A percentile compares a stretch with the other conserved stretches of the same genome.
phyloP scores from a whole-genome alignment of 2,329 filamentous ascomycete genomes.

The Cytospora chrysosperma region DNA sequence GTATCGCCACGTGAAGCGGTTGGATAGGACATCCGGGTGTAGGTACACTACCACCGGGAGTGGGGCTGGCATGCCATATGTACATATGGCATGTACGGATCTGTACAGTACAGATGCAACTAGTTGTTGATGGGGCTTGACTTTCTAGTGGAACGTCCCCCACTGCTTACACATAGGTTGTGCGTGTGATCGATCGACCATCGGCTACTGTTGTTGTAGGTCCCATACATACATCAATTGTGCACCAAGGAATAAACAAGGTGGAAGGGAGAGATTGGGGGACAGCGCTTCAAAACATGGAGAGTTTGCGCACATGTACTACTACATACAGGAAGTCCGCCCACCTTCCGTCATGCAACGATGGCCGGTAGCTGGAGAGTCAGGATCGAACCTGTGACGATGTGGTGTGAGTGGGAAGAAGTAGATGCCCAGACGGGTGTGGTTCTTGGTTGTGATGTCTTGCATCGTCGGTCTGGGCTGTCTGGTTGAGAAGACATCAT shows the following conservation, averaged over 20 bases:
- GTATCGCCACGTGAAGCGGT: constrained; percentile 7
- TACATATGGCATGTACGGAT: too few species aligned
- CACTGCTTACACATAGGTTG: too few species aligned
- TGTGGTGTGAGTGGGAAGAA: constrained; percentile 16
- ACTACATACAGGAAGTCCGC: neutral
- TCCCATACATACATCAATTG: too few species aligned
- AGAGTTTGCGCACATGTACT: too few species aligned
- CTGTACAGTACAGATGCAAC: too few species aligned
- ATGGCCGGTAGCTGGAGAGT: neutral
- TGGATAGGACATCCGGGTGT: neutral
- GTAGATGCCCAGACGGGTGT: neutral
- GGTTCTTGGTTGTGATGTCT: neutral
- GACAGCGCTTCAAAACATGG: too few species aligned
- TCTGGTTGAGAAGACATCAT: neutral
- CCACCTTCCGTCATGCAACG: neutral
- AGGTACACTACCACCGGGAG: neutral
- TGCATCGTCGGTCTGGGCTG: neutral
- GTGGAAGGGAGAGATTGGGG: too few species aligned
- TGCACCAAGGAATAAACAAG: too few species aligned
- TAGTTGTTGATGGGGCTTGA: neutral
- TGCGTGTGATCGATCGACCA: neutral
- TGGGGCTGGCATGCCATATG: neutral
- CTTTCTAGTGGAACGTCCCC: too few species aligned
- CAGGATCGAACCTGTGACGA: constrained; percentile 7
- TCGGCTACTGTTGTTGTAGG: too few species aligned